phyloP scores from a whole-genome alignment of 177 flowering plant genomes.

The Vitis hybrid region DNA sequence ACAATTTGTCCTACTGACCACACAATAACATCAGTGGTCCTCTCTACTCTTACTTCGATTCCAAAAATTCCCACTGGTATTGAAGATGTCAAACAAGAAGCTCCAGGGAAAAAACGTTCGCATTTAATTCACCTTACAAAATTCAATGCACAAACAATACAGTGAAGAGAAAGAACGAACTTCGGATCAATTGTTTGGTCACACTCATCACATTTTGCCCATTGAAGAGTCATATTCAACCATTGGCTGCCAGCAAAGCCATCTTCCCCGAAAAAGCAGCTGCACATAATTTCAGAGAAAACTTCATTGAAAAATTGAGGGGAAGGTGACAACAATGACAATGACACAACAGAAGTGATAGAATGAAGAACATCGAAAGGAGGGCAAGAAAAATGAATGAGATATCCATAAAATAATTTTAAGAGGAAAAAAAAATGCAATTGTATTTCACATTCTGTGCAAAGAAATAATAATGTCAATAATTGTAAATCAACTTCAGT shows the following conservation, averaged over 20 bases:
- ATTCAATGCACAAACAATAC: not conserved
- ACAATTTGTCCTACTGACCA: conserved; percentile 26
- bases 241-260: conserved; percentile 9
- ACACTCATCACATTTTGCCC: conserved; percentile 42
- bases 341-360: too few relatives aligned
- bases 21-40: conserved; percentile 15
- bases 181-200: conserved; percentile 24
- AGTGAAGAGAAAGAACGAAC: not conserved
- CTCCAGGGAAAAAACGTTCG: not conserved
- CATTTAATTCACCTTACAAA: not conserved
- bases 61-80: not conserved
- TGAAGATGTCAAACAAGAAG: not conserved
- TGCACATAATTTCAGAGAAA: not conserved
- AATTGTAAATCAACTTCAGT: too few relatives aligned
- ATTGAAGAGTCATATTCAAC: conserved; percentile 29
- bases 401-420: too few relatives aligned
- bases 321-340: too few relatives aligned
- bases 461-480: too few relatives aligned
- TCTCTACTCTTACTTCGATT: not conserved
- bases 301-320: not conserved
- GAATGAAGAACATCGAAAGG: too few relatives aligned
- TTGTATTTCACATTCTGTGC: too few relatives aligned
- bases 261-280: not conserved
- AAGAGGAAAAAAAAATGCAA: too few relatives aligned
- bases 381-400: too few relatives aligned